These are phyloP conservation scores for Tetratostichococcus sp. DNA, from an alignment of 139 green algal genomes.

Conservation along the genomic window DNA sequence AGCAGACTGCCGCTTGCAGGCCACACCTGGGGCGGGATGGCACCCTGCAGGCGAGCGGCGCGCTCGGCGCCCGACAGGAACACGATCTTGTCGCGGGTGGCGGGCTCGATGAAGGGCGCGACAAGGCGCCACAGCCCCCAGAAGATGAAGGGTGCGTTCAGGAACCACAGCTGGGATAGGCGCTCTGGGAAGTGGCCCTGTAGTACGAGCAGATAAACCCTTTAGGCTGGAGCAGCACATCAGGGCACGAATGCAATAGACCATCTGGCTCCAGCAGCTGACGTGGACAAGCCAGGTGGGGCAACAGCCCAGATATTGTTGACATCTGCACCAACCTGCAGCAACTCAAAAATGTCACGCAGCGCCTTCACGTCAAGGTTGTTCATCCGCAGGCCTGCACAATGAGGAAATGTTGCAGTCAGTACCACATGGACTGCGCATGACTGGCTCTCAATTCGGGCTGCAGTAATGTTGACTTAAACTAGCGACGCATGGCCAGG, in stretches of 20 bases:
- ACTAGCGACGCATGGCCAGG: no score
- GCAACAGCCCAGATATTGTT: no score
- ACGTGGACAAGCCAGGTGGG: no score
- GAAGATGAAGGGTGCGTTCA: constrained; percentile 65
- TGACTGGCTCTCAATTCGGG: no score
- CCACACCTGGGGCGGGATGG: constrained; percentile 23
- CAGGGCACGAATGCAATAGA: background rate
- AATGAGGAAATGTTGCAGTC: no score
- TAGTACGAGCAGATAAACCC: background rate
- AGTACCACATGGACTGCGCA: no score
- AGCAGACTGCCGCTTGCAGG: no score
- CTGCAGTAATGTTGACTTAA: no score
- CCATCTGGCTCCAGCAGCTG: no score
- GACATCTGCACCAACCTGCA: constrained; percentile 18
- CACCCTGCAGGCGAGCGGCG: constrained; percentile 10
- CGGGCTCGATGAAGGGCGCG: constrained; percentile 48
- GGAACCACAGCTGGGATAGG: constrained; percentile 44
- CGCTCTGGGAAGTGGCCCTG: constrained; percentile 53
- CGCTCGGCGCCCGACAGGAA: constrained; percentile 34
- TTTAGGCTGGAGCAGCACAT: no score
- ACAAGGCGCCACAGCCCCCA: constrained; percentile 56
- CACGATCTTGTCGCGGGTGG: constrained; percentile 53
- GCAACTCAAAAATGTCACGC: constrained; percentile 50
- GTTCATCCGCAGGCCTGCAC: constrained; percentile 38
- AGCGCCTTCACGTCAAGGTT: constrained; percentile 53